Conservation (phyloP, 352 stramenopile genomes). For the Ophiocytium majus region DNA sequence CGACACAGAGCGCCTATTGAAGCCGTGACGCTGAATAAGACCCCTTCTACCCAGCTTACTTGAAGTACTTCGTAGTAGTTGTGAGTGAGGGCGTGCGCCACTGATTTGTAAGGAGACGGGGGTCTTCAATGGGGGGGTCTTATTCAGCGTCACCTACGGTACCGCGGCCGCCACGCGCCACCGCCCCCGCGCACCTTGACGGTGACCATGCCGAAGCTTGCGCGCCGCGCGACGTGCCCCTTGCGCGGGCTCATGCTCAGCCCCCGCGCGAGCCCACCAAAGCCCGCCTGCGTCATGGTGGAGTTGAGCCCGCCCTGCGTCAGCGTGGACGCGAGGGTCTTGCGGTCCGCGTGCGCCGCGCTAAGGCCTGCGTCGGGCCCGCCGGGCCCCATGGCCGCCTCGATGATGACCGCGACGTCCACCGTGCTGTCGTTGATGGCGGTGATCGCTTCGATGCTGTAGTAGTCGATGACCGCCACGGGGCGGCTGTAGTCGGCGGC, state of each 20-base stretch:
- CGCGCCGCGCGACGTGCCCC: not conserved
- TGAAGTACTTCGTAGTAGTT: no score
- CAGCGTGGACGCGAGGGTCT: not conserved
- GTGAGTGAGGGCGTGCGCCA: no score
- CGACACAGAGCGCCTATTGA: no score
- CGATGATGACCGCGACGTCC: constrained; percentile 42
- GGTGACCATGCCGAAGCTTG: constrained; percentile 18
- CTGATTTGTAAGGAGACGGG: no score
- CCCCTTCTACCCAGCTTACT: no score
- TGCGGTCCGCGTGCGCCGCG: not conserved
- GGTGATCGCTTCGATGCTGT: constrained; percentile 50
- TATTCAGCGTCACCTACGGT: no score
- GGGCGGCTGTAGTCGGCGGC: constrained; percentile 10
- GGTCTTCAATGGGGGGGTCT: no score
- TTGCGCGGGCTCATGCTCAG: no score
- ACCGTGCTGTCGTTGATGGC: constrained; percentile 35
- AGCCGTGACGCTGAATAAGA: no score
- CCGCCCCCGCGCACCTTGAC: not conserved
- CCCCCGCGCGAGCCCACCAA: not conserved
- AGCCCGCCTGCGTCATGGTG: no score
- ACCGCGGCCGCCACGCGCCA: no score
- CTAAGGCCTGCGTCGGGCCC: not conserved
- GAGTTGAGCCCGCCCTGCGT: not conserved
- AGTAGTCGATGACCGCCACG: constrained; percentile 37
- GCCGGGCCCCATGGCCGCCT: constrained; percentile 6